These are phyloP conservation scores for Phytophthora cajani DNA, from an alignment of 352 stramenopile genomes.

Conservation along the genomic window DNA sequence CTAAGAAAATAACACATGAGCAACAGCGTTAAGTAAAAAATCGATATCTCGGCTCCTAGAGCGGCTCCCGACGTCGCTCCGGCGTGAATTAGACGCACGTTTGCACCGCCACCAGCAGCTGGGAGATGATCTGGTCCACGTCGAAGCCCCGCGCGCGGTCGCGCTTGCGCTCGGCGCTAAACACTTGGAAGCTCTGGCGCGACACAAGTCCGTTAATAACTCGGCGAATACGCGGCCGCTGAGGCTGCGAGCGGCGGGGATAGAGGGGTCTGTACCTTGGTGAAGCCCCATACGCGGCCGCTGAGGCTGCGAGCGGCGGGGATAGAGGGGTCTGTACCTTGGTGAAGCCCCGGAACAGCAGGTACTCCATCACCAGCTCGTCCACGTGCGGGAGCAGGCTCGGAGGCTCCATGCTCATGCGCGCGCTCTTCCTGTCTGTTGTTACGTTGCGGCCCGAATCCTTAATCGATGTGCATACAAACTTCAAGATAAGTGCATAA, in stretches of 20 bases:
- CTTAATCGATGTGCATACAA: constrained; percentile 33
- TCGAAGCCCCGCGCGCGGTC: constrained; percentile 79
- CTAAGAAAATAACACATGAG: constrained; percentile 35
- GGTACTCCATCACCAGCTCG: constrained; percentile 87
- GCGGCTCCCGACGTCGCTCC: not conserved
- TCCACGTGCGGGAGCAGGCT: constrained; percentile 79
- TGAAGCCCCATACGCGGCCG: constrained; percentile 57
- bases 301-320: not conserved
- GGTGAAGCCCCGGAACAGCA: constrained; percentile 87
- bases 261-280: constrained; percentile 46
- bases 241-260: not conserved
- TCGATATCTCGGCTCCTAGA: constrained; percentile 12
- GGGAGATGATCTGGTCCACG: constrained; percentile 77
- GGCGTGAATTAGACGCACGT: constrained; percentile 33
- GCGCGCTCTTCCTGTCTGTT: constrained; percentile 19
- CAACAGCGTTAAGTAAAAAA: constrained; percentile 9
- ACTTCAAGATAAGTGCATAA: constrained; percentile 20
- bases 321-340: constrained; percentile 41
- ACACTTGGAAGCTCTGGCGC: constrained; percentile 77
- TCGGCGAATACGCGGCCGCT: constrained; percentile 2
- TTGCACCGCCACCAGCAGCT: constrained; percentile 70
- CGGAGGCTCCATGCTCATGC: constrained; percentile 44
- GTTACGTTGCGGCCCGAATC: constrained; percentile 27
- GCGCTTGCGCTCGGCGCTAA: constrained; percentile 74
- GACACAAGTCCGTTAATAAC: constrained; percentile 12